Percentiles rank a stretch among this genome's conserved stretches.
Conservation (phyloP, 139 green algal genomes). For the Dunaliella sp. region DNA sequence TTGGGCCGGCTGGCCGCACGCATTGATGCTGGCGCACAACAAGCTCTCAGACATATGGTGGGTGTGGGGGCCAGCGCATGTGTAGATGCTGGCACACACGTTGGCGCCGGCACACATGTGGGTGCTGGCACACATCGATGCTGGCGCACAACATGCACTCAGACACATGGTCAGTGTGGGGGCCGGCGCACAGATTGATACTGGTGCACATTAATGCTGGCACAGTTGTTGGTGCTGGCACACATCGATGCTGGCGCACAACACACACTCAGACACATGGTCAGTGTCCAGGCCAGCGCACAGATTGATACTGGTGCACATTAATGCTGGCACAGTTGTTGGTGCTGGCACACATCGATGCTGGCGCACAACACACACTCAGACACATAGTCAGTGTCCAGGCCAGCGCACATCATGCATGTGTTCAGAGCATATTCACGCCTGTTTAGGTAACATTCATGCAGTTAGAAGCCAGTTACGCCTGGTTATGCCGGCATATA, state of each 20-base stretch:
- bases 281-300: background rate
- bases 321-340: too few relatives aligned
- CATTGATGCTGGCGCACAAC: constrained; percentile 4
- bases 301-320: too few relatives aligned
- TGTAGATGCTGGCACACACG: too few relatives aligned
- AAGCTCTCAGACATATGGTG: background rate
- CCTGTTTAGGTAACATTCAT: too few relatives aligned
- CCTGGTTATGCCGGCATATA: too few relatives aligned
- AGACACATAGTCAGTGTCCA: background rate
- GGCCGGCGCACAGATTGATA: too few relatives aligned
- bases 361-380: background rate
- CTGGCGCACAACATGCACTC: background rate
- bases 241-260: constrained; percentile 4
- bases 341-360: constrained; percentile 12
- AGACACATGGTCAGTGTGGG: background rate
- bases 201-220: too few relatives aligned
- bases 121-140: constrained; percentile 12
- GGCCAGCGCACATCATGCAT: too few relatives aligned
- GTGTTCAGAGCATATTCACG: too few relatives aligned
- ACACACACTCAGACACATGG: constrained; percentile 1
- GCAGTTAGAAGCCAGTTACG: too few relatives aligned
- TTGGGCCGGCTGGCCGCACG: constrained; percentile 51
- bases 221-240: too few relatives aligned
- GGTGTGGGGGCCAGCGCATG: background rate
- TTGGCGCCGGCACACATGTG: too few relatives aligned